Base-by-base conservation (phyloP, 1,139 yeast species). In the Keqinozyma sinolaborantium region DNA sequence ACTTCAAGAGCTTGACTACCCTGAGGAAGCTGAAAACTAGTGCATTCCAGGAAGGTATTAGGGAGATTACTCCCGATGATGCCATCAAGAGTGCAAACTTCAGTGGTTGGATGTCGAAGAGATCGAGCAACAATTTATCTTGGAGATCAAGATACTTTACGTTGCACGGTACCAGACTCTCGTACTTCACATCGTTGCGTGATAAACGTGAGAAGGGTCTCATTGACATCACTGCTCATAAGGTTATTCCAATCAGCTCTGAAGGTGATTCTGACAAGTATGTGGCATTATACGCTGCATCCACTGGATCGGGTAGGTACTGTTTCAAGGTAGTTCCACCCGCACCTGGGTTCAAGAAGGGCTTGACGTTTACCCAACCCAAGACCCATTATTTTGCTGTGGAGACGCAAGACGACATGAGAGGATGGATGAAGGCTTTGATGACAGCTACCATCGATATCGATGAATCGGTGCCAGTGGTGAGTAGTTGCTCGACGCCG, bases 361-460 rank as follows among this genome's bases (percentile, higher is more conserved):
- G 97, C 1, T 75, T 92, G 35, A 90, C 96, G 0, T 94, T 94
- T 54, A 94, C 99, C 0, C 96, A 90, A 45, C 98, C 96, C 21
- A 86, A 88, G 45, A 85, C 90, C 3, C 98, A 92, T 51, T 92
- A 83, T 56, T 94, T 92, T 70, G 97, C 97, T 0, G 97, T 90
- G 23, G 97, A 92, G 35, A 73, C 87, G 1, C 77, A 73, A 36
- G 95, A 87, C 31, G 97, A 90, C 41, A 84, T 92, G 95, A 73
- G 96, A 51, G 77, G 76, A 2, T 92, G 99, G 99, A 80, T 90
- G 77, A 85, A 90, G 36, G 95, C 97, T 0, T 65, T 92, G 40
- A 86, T 90, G 79, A 87, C 92, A 39, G 95, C 97, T 0, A 92
- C 98, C 0, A 94, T 92, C 47, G 99, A 92, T 54, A 73, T 95